Base-by-base conservation (phyloP, 768 basidiomycete species). In the Collybiopsis luxurians region DNA sequence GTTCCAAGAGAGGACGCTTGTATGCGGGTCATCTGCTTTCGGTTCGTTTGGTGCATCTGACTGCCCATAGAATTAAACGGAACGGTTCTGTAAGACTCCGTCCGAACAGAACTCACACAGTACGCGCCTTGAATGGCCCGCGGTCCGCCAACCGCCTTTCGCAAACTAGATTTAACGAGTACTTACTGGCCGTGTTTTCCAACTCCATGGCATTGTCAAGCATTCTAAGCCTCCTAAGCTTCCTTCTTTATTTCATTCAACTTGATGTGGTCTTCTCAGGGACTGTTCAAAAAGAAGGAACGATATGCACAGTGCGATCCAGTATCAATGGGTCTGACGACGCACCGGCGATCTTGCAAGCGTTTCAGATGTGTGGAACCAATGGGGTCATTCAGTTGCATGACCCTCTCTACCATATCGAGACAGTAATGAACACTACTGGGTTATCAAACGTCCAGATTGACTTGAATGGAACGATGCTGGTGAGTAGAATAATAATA, bases 371-470 rank as follows among this genome's bases (percentile, higher is more conserved):
- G 17, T 59, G 57, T 24, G 53, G 63, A 15, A 45, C 44, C 17
- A 62, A 63, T 44, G 61, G 64, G 9, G 50, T 63, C 36, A 64
- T 75, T 31, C 50, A 62, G 9, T 69, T 75, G 39, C 61, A 64
- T 4, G 65, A 70, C 50, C 60, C 65, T 34, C 69, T 68, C 26
- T 76, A 71, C 61, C 71, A 69, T 42, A 69, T 76, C 43, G 65
- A 67, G 44, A 66, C 64, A 26, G 64, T 69, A 0, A 64, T 71
- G 63, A 65, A 69, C 39, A 69, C 72, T 19, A 73, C 73, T 2
- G 64, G 66, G 6, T 62, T 76, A 9, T 45, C 62, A n/a, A 64
- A 75, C 55, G 65, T 71, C 4, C 46, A 64, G 11, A 63, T 76
- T 17, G 69, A 75, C 58, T 59, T 75, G 9, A 60, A 62, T 27